Evolutionary conservation across 2,329 filamentous ascomycete genomes (phyloP).

Genomic region (Talaromyces sp.): DNA sequence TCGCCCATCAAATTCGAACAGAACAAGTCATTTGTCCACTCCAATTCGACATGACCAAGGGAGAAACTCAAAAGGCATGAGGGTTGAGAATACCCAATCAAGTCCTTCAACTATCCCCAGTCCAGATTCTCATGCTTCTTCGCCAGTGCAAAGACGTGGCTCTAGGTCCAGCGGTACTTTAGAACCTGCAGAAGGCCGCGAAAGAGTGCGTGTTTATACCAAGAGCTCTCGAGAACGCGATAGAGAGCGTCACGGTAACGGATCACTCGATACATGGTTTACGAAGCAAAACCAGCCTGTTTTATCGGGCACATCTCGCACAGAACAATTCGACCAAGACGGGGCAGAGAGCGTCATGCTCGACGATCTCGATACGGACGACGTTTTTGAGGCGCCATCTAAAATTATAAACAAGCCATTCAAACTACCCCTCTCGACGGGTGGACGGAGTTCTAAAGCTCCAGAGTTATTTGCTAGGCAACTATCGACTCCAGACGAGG

Average conservation of each 20-base stretch:
- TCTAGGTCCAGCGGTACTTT: constrained; percentile 7
- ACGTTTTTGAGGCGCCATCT: background rate
- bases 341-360: constrained; percentile 11
- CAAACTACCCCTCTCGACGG: constrained; percentile 4
- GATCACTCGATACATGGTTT: constrained; percentile 29
- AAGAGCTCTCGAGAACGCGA: constrained; percentile 16
- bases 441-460: background rate
- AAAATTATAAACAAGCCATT: constrained; percentile 8
- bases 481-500: background rate
- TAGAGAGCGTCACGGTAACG: constrained; percentile 19
- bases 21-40: constrained; percentile 15
- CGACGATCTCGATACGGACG: constrained; percentile 5
- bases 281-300: constrained; percentile 5
- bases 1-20: constrained; percentile 7
- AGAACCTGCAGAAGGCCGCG: constrained; percentile 5
- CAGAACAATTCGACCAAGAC: background rate
- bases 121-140: constrained; percentile 8
- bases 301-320: background rate
- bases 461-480: background rate
- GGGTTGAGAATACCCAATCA: background rate
- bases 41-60: constrained; percentile 6
- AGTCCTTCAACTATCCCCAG: constrained; percentile 9
- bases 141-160: constrained; percentile 9
- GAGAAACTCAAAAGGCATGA: background rate
- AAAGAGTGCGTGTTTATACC: background rate